Conservation (phyloP, 495 filamentous ascomycete genomes). For the Astrocystis sublimbata region DNA sequence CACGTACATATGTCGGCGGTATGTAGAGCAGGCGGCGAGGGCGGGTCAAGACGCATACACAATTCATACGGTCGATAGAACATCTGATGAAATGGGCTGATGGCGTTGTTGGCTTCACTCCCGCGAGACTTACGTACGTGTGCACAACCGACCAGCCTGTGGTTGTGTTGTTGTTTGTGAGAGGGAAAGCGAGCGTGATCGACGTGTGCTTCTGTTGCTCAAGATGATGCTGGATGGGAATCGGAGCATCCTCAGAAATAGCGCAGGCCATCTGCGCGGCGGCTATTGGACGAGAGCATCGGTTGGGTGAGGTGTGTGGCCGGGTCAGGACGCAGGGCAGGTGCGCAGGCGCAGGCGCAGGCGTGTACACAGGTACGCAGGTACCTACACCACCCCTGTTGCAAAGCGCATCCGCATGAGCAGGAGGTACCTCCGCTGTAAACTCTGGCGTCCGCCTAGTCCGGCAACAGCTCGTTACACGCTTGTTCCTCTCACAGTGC, state of each 20-base stretch:
- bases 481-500: conserved; percentile 21
- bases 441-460: conserved; percentile 4
- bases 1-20: neutral
- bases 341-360: too few relatives aligned
- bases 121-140: neutral
- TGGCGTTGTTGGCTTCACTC: neutral
- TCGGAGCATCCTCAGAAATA: conserved; percentile 12
- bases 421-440: conserved; percentile 10
- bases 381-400: neutral
- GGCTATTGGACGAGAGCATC: conserved; percentile 3
- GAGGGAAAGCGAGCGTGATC: neutral
- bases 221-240: neutral
- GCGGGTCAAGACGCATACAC: neutral
- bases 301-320: too few relatives aligned
- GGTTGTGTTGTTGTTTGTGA: neutral
- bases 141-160: neutral
- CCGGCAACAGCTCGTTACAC: conserved; percentile 14
- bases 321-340: too few relatives aligned
- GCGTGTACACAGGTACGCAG: neutral
- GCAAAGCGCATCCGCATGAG: neutral
- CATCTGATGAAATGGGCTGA: conserved; percentile 2
- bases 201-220: neutral
- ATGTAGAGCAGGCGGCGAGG: conserved; percentile 1
- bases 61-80: neutral
- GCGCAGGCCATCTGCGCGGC: conserved; percentile 6